phyloP scores from a whole-genome alignment of 176 grass and related monocot genomes.

The Bothriochloa decipiens region DNA sequence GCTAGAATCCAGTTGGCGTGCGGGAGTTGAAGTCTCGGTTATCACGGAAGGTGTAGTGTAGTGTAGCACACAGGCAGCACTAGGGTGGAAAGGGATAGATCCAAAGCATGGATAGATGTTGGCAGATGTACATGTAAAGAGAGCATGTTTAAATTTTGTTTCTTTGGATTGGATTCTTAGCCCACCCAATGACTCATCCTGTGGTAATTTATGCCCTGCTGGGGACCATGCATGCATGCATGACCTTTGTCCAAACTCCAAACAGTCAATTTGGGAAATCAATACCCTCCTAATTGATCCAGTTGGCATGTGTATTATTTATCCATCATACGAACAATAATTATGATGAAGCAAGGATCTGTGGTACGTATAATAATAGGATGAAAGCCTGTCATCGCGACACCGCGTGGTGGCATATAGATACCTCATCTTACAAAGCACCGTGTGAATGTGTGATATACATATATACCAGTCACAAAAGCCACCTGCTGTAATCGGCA shows the following conservation, averaged over 20 bases:
- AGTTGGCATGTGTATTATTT: conserved; percentile 31
- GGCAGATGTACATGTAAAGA: not conserved
- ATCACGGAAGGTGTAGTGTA: conserved; percentile 13
- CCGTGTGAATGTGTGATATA: too few relatives aligned
- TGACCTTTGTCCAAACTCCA: conserved; percentile 42
- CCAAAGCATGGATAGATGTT: not conserved
- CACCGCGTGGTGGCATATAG: not conserved
- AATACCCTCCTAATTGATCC: conserved; percentile 23
- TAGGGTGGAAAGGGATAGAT: not conserved
- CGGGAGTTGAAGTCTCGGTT: conserved; percentile 36
- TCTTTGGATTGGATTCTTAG: conserved; percentile 22
- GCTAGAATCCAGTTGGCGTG: conserved; percentile 45
- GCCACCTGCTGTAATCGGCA: conserved; percentile 9
- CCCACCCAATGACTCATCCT: conserved; percentile 20
- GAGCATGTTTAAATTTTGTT: not conserved
- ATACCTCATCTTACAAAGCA: not conserved
- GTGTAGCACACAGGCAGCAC: too few relatives aligned
- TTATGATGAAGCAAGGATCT: too few relatives aligned
- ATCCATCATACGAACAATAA: not conserved
- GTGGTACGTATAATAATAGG: too few relatives aligned
- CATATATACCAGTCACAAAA: not conserved
- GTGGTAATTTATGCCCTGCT: not conserved
- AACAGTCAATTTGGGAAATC: conserved; percentile 38
- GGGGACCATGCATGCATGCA: conserved; percentile 31
- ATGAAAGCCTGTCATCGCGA: too few relatives aligned